Evolutionary conservation across 2,329 filamentous ascomycete species (phyloP).

Genomic region (Alternaria arborescens): DNA sequence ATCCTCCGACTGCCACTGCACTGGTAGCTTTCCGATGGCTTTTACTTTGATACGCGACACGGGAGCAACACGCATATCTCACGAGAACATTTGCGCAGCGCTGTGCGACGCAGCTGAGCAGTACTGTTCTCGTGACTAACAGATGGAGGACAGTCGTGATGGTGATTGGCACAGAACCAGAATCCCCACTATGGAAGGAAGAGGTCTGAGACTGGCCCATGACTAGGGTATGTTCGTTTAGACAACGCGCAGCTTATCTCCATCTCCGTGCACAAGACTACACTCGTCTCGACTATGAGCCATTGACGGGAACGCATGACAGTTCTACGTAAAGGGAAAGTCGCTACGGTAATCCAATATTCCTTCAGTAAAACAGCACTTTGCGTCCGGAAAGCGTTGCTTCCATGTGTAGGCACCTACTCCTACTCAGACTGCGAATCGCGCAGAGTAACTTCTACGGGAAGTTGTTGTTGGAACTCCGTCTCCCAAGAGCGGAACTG

Average conservation of each 20-base stretch:
- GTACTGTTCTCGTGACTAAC: neutral
- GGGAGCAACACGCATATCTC: neutral
- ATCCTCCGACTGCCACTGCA: neutral
- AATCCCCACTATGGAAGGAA: neutral
- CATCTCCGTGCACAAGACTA: slow-evolving; percentile 8
- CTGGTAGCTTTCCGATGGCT: neutral
- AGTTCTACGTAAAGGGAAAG: slow-evolving; percentile 2
- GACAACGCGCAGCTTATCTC: slow-evolving; percentile 1
- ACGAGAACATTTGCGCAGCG: neutral
- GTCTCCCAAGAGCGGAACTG: neutral
- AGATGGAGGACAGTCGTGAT: neutral
- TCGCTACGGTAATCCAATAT: neutral
- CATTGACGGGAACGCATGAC: neutral
- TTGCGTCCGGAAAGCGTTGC: neutral
- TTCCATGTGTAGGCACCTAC: neutral
- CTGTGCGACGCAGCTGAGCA: neutral
- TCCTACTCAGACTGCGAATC: neutral
- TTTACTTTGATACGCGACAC: neutral
- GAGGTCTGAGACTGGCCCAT: neutral
- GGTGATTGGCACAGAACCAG: neutral
- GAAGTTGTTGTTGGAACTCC: neutral
- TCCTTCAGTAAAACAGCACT: neutral
- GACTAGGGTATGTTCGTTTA: neutral
- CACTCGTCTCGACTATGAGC: neutral
- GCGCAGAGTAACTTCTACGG: neutral